These are phyloP conservation scores for Macrolepiota albuminosa DNA, from an alignment of 768 basidiomycete genomes.

Conservation along the genomic window DNA sequence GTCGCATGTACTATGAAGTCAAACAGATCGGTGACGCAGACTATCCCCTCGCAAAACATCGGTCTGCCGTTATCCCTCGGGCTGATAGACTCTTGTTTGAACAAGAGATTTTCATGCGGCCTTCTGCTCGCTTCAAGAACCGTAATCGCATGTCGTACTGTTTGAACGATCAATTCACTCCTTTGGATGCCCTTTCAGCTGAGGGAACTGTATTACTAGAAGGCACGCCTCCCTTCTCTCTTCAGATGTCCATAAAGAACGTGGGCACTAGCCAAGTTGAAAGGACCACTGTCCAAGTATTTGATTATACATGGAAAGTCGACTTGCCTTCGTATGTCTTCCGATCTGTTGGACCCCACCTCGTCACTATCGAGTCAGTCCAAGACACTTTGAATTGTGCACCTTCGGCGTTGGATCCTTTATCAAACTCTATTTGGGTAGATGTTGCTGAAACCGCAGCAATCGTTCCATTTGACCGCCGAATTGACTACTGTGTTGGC, in stretches of 20 bases:
- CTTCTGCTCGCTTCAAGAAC: slow-evolving; percentile 74
- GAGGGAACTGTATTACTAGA: slow-evolving; percentile 68
- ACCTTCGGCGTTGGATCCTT: slow-evolving; percentile 60
- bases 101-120: slow-evolving; percentile 79
- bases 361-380: slow-evolving; percentile 73
- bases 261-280: slow-evolving; percentile 66
- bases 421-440: slow-evolving; percentile 65
- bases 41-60: slow-evolving; percentile 72
- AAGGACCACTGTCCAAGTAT: slow-evolving; percentile 47
- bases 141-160: slow-evolving; percentile 68
- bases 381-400: slow-evolving; percentile 81
- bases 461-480: slow-evolving; percentile 78
- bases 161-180: slow-evolving; percentile 59
- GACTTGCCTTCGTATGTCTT: slow-evolving; percentile 69
- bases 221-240: slow-evolving; percentile 82
- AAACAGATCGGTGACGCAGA: slow-evolving; percentile 83
- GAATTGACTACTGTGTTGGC: slow-evolving; percentile 84
- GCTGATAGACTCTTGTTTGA: slow-evolving; percentile 72
- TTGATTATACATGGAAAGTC: slow-evolving; percentile 59
- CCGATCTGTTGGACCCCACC: slow-evolving; percentile 75
- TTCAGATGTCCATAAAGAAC: slow-evolving; percentile 73
- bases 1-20: slow-evolving; percentile 86
- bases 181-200: slow-evolving; percentile 42
- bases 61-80: slow-evolving; percentile 58
- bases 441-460: slow-evolving; percentile 97